Evolutionary conservation across 1,284 basidiomycete species (phyloP), one percentile per base, ranked within the genome.

Genomic region (Kalmanozyma brasiliensis): DNA sequence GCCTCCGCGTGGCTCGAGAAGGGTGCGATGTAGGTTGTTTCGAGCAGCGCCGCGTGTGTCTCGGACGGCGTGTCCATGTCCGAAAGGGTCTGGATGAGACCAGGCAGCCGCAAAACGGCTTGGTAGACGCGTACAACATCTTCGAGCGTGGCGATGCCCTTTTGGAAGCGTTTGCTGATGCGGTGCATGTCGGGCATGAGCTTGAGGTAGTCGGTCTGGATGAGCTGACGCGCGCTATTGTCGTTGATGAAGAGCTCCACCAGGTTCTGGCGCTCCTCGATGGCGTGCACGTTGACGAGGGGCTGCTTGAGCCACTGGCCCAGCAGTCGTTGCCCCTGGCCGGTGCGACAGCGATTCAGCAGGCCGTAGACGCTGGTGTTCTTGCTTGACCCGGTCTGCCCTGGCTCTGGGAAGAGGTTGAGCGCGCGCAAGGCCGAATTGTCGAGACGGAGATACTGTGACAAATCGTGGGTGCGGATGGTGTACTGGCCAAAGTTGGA

Each of bases 121-220:
- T 99, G 95, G 82, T 97, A 98, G 0, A 96, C 90, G 10, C 94
- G 89, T 8, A 98, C 93, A 6, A 98, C 93, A 73, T 99, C 95
- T 79, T 98, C 94, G 8, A 99, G 86, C 0, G 88, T 89, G 0
- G 94, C 94, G 1, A 88, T 86, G 0, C 88, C 87, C 68, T 91
- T 91, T 81, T 93, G 91, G 84, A 99, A 95, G 23, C 92, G 88
- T 82, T 98, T 98, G 77, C 90, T 91, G 40, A 98, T 88, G 8
- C 96, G 89, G 73, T 91, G 91, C 82, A 98, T 88, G 82, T 98
- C 96, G 0, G 96, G 96, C 89, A 99, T 94, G 26, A 88, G 82
- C 76, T 91, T 92, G 30, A 99, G 85, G 75, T 89, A 91, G 35
- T 94, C 91, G 52, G 93, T 90, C 89, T 94, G 80, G 2, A 98